Conservation (phyloP, 192 early-diverging fungal genomes). For the Entomortierella parvispora region DNA sequence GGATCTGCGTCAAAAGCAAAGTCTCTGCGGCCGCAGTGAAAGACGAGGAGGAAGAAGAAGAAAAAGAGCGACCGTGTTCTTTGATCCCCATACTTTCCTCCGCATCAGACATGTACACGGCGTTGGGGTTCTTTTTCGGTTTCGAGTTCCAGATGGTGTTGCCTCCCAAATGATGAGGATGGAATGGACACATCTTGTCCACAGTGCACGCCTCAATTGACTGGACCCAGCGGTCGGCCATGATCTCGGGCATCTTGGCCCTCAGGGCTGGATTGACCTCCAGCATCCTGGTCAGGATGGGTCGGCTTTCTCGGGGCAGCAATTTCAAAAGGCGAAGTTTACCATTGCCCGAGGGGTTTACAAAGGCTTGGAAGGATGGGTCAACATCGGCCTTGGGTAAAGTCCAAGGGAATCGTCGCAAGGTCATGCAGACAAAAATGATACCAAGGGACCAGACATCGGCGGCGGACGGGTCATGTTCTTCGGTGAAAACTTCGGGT, state of each 20-base stretch:
- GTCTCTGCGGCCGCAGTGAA: too few species aligned
- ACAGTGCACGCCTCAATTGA: conserved; percentile 59
- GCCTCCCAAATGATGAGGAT: conserved; percentile 13
- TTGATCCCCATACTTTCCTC: too few species aligned
- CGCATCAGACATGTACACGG: too few species aligned
- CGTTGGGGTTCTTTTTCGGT: neutral
- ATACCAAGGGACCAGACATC: conserved; percentile 91
- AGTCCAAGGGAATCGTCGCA: conserved; percentile 72
- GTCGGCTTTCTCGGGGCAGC: conserved; percentile 61
- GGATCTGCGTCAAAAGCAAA: too few species aligned
- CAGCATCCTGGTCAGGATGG: conserved; percentile 66
- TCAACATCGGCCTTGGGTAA: conserved; percentile 59
- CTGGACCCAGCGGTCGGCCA: conserved; percentile 78
- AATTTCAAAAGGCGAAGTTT: conserved; percentile 55
- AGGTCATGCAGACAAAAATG: conserved; percentile 77
- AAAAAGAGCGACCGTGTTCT: too few species aligned
- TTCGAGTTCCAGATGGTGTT: neutral
- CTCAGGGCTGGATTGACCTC: conserved; percentile 65
- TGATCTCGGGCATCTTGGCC: conserved; percentile 65
- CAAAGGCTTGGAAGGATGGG: conserved; percentile 61
- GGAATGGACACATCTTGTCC: neutral
- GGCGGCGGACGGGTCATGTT: conserved; percentile 79
- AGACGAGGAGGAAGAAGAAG: too few species aligned
- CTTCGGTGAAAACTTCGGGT: conserved; percentile 77
- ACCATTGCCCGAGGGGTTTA: conserved; percentile 33